Base-by-base conservation (phyloP, 2,329 filamentous ascomycete species). In the Whalleya microplaca region DNA sequence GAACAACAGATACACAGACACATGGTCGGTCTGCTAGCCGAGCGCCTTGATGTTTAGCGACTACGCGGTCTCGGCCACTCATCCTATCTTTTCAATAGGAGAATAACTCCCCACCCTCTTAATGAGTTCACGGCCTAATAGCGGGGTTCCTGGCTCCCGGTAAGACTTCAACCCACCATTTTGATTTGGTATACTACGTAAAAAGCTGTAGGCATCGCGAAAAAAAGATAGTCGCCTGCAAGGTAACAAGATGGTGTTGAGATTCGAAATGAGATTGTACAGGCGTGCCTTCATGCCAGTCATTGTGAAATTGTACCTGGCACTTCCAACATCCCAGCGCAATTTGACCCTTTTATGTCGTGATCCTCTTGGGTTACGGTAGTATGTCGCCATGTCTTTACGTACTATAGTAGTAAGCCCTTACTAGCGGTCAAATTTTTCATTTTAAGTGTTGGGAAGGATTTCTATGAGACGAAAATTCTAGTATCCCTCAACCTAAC, bases 1-100 rank as follows among this genome's bases (percentile, higher is more conserved):
- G 6, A 5, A 37, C 14, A 3, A 12, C 14, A 37, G 4, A 37
- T 8, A 27, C 23, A 27, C 8, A 40, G n/a, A 54, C 51, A 55
- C 51, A 41, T 58, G 59, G 50, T 40, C 23, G 21, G 51, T 23
- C 43, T 18, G 44, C 4, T 27, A 4, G 23, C 23, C 23, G 23
- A 9, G 9, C 23, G 9, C 23, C 23, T 27, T 27, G 23, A 9
- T 27, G 23, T 27, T 27, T 27, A 27, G 4, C 9, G 23, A 27
- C 23, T 27, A 27, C 32, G 32, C 32, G 32, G 32, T 12, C 32
- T 37, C 32, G 32, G 32, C 14, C 32, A 16, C 10, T 16, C 14
- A 3, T 37, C 32, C 32, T 16, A 37, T 12, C 32, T 16, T 37
- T 37, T 6, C 32, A 12, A 37, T 37, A 16, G 14, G 14, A 12